A percentile compares a stretch with the other conserved stretches of the same genome.
These are phyloP conservation scores for Odontarrhena argentea DNA, from an alignment of 345 rosid species.

Conservation along the genomic window DNA sequence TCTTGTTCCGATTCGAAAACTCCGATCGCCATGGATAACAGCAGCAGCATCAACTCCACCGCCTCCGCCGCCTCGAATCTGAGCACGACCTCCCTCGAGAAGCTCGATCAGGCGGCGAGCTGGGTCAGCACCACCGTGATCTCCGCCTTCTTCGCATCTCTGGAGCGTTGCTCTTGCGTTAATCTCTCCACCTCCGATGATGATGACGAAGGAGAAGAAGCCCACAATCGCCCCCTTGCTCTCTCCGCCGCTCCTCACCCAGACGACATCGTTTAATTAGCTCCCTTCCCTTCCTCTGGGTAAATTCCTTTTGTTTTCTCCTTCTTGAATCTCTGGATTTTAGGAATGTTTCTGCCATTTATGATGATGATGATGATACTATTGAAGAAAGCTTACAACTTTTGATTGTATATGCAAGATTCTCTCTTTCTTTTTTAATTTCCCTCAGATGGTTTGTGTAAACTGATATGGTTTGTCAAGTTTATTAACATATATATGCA, in stretches of 20 bases:
- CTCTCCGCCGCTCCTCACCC: constrained; percentile 44
- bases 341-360: constrained; percentile 17
- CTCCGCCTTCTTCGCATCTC: constrained; percentile 86
- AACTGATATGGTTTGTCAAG: no score
- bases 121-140: constrained; percentile 75
- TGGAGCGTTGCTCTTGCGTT: constrained; percentile 40
- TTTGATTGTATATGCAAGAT: constrained; percentile 30
- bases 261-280: constrained; percentile 35
- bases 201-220: constrained; percentile 55
- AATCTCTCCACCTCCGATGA: constrained; percentile 72
- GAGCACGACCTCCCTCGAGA: constrained; percentile 50
- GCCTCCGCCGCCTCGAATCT: constrained; percentile 37
- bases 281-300: not conserved
- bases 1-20: no score
- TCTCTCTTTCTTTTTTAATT: constrained; percentile 2
- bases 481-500: no score
- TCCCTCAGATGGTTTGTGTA: not conserved
- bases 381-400: not conserved
- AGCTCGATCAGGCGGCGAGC: constrained; percentile 57
- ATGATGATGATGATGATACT: not conserved
- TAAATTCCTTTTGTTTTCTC: constrained; percentile 7
- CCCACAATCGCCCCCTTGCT: constrained; percentile 57
- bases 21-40: constrained; percentile 35
- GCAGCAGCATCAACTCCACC: constrained; percentile 41
- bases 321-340: not conserved